Evolutionary conservation across 441 rosid species (phyloP).

Genomic region (Codiaeum variegatum): DNA sequence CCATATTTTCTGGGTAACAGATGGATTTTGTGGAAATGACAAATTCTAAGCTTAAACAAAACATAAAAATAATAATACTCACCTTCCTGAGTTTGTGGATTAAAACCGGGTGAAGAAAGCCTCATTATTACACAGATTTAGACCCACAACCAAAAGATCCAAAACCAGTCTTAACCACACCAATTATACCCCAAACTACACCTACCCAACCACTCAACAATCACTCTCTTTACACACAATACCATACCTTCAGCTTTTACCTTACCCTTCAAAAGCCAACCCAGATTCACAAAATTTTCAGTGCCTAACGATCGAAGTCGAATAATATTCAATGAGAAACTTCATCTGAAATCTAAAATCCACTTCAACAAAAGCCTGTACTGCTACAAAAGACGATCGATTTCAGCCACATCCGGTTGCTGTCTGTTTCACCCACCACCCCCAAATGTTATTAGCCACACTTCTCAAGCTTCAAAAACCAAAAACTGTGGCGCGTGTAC

Average conservation of each 20-base stretch:
- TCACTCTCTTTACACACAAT: constrained; percentile 25
- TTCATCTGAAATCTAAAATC: constrained; percentile 16
- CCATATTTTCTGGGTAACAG: constrained; percentile 7
- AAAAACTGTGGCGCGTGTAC: neutral
- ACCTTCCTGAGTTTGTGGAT: constrained; percentile 89
- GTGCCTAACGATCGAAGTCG: no score
- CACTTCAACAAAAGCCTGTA: constrained; percentile 60
- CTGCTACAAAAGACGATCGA: constrained; percentile 44
- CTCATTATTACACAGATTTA: constrained; percentile 51
- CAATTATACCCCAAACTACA: constrained; percentile 24
- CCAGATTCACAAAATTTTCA: constrained; percentile 19
- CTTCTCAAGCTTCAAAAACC: constrained; percentile 31
- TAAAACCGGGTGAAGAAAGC: constrained; percentile 84
- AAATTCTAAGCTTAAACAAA: constrained; percentile 8
- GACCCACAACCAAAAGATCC: constrained; percentile 34
- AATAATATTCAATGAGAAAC: constrained; percentile 24
- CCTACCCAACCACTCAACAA: constrained; percentile 26
- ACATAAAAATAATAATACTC: constrained; percentile 24
- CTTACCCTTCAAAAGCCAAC: constrained; percentile 31
- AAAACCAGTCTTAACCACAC: constrained; percentile 26
- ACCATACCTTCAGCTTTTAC: constrained; percentile 27
- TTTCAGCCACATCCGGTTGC: constrained; percentile 64
- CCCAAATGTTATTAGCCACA: no score
- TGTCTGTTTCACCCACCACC: constrained; percentile 39
- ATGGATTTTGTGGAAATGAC: constrained; percentile 8